Percentiles rank a stretch among this genome's conserved stretches.
These are phyloP conservation scores for Hanseniaspora lindneri DNA, from an alignment of 805 yeast genomes.

Conservation along the genomic window DNA sequence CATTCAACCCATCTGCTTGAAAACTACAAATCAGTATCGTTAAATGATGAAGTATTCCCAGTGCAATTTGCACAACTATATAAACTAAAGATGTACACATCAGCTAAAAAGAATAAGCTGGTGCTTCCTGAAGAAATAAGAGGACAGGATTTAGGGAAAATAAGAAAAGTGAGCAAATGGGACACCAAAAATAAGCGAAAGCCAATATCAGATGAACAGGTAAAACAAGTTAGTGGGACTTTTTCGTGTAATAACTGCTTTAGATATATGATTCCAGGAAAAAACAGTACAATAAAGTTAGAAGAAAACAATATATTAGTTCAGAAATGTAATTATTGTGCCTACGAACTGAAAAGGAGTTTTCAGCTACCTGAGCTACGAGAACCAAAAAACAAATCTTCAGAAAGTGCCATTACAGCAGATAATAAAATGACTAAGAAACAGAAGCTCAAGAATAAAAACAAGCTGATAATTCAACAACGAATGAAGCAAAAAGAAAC, in stretches of 20 bases:
- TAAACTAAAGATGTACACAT: not conserved
- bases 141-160: conserved; percentile 11
- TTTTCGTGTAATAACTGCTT: conserved; percentile 7
- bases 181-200: not conserved
- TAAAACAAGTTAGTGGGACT: not conserved
- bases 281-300: not conserved
- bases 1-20: conserved; percentile 12
- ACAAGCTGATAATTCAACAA: conserved; percentile 12
- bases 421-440: not conserved
- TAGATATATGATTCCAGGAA: conserved; percentile 10
- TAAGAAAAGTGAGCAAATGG: conserved; percentile 13
- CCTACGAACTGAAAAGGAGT: not conserved
- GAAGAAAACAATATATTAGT: not conserved
- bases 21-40: not conserved
- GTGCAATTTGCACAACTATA: conserved; percentile 3
- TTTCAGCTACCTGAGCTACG: not conserved
- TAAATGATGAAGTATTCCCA: not conserved
- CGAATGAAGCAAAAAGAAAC: conserved; percentile 1
- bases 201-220: not conserved
- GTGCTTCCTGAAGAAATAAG: conserved; percentile 8
- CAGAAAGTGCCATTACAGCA: not conserved
- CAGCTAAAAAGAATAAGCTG: conserved; percentile 15
- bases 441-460: conserved; percentile 2
- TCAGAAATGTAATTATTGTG: conserved; percentile 1
- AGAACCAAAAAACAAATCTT: not conserved